Evolutionary conservation across 306 rosid species (phyloP).

Genomic region (Erythrophleum fordii): DNA sequence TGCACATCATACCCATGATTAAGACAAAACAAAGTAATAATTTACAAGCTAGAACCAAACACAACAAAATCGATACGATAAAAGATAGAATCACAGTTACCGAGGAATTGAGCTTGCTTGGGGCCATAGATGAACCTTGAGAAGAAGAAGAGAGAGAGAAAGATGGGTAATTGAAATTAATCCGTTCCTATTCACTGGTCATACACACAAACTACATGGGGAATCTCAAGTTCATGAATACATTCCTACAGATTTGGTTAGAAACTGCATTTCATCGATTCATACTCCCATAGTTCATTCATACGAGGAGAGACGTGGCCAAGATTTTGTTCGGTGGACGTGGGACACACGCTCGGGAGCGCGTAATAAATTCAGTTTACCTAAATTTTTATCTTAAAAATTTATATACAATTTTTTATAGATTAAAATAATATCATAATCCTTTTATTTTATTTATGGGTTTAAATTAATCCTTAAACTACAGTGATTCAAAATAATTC

Average conservation of each 20-base stretch:
- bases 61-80: neutral
- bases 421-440: no score
- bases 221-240: neutral
- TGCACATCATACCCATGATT: neutral
- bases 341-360: neutral
- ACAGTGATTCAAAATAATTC: no score
- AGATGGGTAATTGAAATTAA: neutral
- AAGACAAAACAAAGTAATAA: neutral
- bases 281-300: neutral
- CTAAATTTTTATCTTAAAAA: no score
- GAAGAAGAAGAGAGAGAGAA: slow-evolving; percentile 16
- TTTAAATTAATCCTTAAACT: no score
- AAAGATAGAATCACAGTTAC: slow-evolving; percentile 54
- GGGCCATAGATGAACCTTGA: slow-evolving; percentile 61
- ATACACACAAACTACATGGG: neutral
- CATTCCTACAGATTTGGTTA: neutral
- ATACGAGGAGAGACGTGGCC: neutral
- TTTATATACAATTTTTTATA: no score
- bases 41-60: neutral
- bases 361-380: neutral
- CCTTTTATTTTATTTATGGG: no score
- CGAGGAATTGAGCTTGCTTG: slow-evolving; percentile 73
- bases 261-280: neutral
- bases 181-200: slow-evolving; percentile 9
- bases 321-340: neutral